These are phyloP conservation scores for Suillus fuscotomentosus DNA, from an alignment of 768 basidiomycete genomes.

Conservation along the genomic window DNA sequence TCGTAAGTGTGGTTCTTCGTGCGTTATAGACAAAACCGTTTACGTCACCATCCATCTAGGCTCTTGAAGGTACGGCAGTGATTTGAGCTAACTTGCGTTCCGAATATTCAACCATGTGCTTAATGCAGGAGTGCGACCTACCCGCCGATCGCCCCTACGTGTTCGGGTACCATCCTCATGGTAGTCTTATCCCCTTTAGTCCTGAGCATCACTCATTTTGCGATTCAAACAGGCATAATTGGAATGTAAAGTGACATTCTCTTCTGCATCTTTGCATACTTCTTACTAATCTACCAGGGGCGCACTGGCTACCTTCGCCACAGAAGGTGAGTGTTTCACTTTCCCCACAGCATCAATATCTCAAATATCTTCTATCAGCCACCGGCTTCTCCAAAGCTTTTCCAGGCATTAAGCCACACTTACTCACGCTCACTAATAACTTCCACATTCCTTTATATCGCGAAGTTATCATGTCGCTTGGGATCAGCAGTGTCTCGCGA, in stretches of 20 bases:
- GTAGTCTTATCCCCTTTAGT: conserved; percentile 26
- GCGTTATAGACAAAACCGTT: neutral
- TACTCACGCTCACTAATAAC: conserved; percentile 87
- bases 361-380: conserved; percentile 41
- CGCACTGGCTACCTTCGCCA: conserved; percentile 92
- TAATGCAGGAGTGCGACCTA: conserved; percentile 70
- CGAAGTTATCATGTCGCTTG: conserved; percentile 83
- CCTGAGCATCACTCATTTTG: conserved; percentile 4
- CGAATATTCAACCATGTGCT: neutral
- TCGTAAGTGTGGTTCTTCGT: conserved; percentile 62
- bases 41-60: conserved; percentile 24
- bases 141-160: conserved; percentile 92
- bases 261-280: neutral
- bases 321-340: conserved; percentile 63
- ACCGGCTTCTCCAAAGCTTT: conserved; percentile 89
- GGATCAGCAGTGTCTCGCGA: conserved; percentile 92
- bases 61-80: conserved; percentile 46
- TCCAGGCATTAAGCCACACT: conserved; percentile 90
- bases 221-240: conserved; percentile 73
- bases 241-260: conserved; percentile 70
- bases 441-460: conserved; percentile 93
- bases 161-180: conserved; percentile 99
- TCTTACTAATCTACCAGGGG: conserved; percentile 56
- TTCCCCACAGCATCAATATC: conserved; percentile 3
- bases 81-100: neutral